phyloP scores from a whole-genome alignment of 2,329 filamentous ascomycete genomes.

The Penicillium sp. region DNA sequence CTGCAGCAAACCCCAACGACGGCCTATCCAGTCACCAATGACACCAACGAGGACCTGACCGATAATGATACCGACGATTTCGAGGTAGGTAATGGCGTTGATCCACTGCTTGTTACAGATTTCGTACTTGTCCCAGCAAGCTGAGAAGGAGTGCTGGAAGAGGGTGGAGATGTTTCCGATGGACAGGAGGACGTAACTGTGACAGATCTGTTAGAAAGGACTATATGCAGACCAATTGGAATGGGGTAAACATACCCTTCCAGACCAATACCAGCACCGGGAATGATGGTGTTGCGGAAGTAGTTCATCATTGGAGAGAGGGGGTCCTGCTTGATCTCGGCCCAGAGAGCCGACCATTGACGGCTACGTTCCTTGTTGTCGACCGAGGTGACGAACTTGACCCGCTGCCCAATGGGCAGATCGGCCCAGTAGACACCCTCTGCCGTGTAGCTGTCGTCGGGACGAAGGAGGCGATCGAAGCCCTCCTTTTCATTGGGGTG shows the following conservation, averaged over 20 bases:
- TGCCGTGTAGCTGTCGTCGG: conserved; percentile 75
- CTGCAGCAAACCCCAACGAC: conserved; percentile 90
- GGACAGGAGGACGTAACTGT: conserved; percentile 92
- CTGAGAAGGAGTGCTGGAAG: conserved; percentile 63
- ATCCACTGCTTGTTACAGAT: conserved; percentile 74
- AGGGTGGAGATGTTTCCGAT: conserved; percentile 86
- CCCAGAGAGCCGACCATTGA: no score
- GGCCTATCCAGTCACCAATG: conserved; percentile 62
- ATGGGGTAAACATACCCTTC: no score
- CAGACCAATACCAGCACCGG: conserved; percentile 80
- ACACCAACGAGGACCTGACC: conserved; percentile 83
- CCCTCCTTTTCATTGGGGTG: conserved; percentile 52
- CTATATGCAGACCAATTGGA: no score
- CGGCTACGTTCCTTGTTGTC: conserved; percentile 70
- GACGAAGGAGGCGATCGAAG: conserved; percentile 72
- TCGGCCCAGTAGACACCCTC: conserved; percentile 92
- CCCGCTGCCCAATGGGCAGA: conserved; percentile 59
- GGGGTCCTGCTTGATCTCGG: conserved; percentile 78
- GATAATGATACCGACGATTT: conserved; percentile 89
- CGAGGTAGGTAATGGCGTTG: conserved; percentile 76
- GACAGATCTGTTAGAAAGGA: no score
- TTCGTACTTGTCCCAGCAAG: conserved; percentile 62
- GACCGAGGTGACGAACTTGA: conserved; percentile 65
- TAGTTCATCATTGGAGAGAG: conserved; percentile 78
- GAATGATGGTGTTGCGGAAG: conserved; percentile 80